Conservation (phyloP, 768 basidiomycete species). For the Termitomyces titanicus region DNA sequence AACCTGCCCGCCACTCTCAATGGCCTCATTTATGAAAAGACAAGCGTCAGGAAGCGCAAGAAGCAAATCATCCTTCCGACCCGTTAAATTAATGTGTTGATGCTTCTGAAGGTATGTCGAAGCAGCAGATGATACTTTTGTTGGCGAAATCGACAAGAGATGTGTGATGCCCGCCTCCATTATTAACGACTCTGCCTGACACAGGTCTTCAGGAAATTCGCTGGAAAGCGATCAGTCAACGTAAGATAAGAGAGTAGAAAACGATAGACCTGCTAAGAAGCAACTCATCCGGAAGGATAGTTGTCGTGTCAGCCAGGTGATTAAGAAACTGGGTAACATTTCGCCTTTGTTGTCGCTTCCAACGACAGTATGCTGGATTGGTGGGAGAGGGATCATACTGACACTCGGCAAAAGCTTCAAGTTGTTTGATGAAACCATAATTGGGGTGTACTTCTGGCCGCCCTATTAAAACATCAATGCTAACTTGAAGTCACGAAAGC, state of each 20-base stretch:
- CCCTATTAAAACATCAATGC: slow-evolving; percentile 14
- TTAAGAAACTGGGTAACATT: slow-evolving; percentile 52
- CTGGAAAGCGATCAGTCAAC: slow-evolving; percentile 23
- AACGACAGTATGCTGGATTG: slow-evolving; percentile 47
- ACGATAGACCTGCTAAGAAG: slow-evolving; percentile 46
- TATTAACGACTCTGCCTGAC: slow-evolving; percentile 48
- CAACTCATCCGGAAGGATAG: slow-evolving; percentile 45
- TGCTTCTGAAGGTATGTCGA: slow-evolving; percentile 31
- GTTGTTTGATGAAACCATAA: slow-evolving; percentile 56
- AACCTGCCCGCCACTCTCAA: slow-evolving; percentile 38
- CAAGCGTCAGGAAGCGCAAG: slow-evolving; percentile 44
- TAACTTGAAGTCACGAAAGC: slow-evolving; percentile 9
- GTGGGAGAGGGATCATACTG: slow-evolving; percentile 39
- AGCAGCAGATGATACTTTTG: slow-evolving; percentile 33
- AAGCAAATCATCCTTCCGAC: slow-evolving; percentile 37
- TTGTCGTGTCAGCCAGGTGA: slow-evolving; percentile 47
- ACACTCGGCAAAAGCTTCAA: slow-evolving; percentile 51
- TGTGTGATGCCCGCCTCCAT: slow-evolving; percentile 51
- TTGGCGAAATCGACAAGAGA: slow-evolving; percentile 51
- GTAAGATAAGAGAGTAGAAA: background rate
- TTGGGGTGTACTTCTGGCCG: slow-evolving; percentile 42
- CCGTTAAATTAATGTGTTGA: slow-evolving; percentile 38
- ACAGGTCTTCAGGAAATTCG: slow-evolving; percentile 53
- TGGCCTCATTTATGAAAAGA: slow-evolving; percentile 39
- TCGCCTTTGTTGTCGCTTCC: slow-evolving; percentile 53